Evolutionary conservation across 192 early-diverging fungal species (phyloP), one percentile per base, ranked within the genome.

Genomic region (Cetraspora pellucida): DNA sequence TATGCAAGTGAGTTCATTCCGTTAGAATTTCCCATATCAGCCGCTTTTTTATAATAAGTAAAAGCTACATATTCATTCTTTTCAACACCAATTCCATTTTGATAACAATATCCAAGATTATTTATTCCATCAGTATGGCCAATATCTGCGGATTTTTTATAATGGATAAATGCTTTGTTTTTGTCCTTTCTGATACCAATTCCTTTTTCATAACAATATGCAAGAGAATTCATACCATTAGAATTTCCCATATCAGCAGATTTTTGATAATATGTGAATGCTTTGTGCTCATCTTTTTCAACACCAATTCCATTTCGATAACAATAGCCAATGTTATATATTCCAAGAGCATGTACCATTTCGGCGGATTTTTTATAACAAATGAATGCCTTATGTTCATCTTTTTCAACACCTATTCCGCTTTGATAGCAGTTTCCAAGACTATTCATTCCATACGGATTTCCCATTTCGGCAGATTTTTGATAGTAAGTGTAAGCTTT

Each of bases 391-490:
- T 85, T 72, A 57, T 70, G 47, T 11, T 81, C 69, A 68, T 91
- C 85, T 58, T 82, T 81, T 23, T 77, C 79, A 6, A 86, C 73
- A n/a, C 91, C 91, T 30, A 85, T 80, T 14, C 91, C 91, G 75
- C 90, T 80, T 37, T 88, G 84, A 80, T 87, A 88, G 81, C 93
- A 95, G 66, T 91, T 90, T 21, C 93, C 93, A 30, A 95, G 84
- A 23, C 91, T 93, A 74, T 90, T 94, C 74, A 88, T 80, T 60
- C 85, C 88, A 81, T 87, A 84, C 37, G 84, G 80, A 64, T 87
- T 84, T 0, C 85, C 88, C 68, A 88, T 85, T 43, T 85, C 81
- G 7, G 87, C 87, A 4, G 85, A 82, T 31, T 81, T 73, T 44
- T 77, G 79, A 54, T 85, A 88, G 82, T 91, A 91, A 19, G 85